phyloP scores from a whole-genome alignment of 768 basidiomycete species.

The Xanthoconium purpureum region DNA sequence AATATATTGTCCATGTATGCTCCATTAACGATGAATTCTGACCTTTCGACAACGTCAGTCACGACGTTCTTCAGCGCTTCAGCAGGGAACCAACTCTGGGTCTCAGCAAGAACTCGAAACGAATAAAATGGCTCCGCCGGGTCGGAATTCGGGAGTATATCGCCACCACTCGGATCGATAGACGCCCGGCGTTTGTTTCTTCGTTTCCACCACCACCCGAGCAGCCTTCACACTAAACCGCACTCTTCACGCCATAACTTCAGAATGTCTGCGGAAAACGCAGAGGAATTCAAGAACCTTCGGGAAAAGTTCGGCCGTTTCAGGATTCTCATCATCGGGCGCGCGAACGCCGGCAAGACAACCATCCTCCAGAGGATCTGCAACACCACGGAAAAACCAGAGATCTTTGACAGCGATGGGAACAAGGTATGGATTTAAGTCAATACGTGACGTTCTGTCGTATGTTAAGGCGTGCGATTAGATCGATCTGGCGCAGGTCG shows the following conservation, averaged over 20 bases:
- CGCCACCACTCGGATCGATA: no score
- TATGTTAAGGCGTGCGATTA: background rate
- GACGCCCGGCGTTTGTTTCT: no score
- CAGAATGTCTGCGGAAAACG: background rate
- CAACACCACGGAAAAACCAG: slow-evolving; percentile 1
- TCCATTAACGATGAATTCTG: no score
- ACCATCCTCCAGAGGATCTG: slow-evolving; percentile 3
- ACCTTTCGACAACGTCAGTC: no score
- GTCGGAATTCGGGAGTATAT: no score
- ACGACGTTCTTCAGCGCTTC: no score
- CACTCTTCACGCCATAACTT: background rate
- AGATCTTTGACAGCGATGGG: slow-evolving; percentile 1
- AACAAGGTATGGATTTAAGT: background rate
- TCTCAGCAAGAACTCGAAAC: no score
- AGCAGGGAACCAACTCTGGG: no score
- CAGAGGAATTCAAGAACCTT: background rate
- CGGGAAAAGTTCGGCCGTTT: background rate
- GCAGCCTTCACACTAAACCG: no score
- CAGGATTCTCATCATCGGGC: background rate
- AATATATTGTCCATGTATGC: background rate
- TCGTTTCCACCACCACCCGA: no score
- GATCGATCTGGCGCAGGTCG: background rate
- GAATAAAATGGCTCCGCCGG: no score
- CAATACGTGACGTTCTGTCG: background rate
- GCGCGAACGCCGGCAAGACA: slow-evolving; percentile 4